Percentiles rank a stretch among this genome's conserved stretches.
Evolutionary conservation across 257 asterid genomes (phyloP).

Genomic region (Paraleonurus japonicus): DNA sequence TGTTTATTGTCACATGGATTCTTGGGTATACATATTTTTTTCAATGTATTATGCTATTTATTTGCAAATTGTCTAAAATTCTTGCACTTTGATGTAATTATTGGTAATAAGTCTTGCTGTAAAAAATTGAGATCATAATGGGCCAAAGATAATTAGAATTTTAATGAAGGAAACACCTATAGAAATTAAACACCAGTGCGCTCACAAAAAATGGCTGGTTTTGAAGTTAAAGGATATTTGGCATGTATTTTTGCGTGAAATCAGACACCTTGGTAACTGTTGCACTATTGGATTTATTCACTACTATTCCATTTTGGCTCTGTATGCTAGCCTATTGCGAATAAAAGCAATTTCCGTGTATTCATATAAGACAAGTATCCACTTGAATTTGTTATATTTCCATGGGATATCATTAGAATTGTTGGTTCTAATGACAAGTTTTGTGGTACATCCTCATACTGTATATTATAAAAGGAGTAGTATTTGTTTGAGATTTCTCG

Average conservation of each 20-base stretch:
- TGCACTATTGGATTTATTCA: background rate
- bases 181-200: background rate
- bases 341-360: background rate
- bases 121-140: background rate
- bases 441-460: background rate
- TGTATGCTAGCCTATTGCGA: background rate
- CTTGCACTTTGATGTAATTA: background rate
- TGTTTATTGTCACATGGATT: slow-evolving; percentile 69
- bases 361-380: background rate
- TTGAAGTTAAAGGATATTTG: background rate
- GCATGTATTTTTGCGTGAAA: background rate
- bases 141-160: background rate
- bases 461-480: background rate
- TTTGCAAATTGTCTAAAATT: slow-evolving; percentile 8
- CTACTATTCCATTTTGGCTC: background rate
- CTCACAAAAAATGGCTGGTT: background rate
- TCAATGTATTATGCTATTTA: background rate
- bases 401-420: background rate
- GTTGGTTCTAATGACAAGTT: background rate
- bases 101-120: background rate
- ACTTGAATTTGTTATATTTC: background rate
- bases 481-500: background rate
- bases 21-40: slow-evolving; percentile 42
- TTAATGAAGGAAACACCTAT: background rate
- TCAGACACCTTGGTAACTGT: background rate